A percentile compares a stretch with the other conserved stretches of the same genome.
Conservation (phyloP, 2,329 filamentous ascomycete genomes). For the Penicillium rolfsii region DNA sequence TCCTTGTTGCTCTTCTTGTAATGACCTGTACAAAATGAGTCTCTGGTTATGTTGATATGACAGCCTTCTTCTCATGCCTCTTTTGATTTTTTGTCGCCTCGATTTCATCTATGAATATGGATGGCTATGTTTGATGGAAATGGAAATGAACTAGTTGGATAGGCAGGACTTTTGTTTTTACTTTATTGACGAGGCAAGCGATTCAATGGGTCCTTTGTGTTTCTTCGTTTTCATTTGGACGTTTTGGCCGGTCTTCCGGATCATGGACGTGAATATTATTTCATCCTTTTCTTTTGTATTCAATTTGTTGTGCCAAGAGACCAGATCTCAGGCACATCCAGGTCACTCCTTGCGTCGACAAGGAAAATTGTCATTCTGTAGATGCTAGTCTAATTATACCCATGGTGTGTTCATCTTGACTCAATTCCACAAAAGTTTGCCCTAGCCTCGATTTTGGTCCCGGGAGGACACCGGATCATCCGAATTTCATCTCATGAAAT, state of each 20-base stretch:
- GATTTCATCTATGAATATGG: not conserved
- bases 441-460: not conserved
- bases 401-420: not conserved
- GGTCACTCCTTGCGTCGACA: not conserved
- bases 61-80: slow-evolving; percentile 17
- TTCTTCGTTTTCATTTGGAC: not conserved
- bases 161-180: slow-evolving; percentile 11
- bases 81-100: slow-evolving; percentile 6
- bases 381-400: not conserved
- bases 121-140: slow-evolving; percentile 7
- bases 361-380: not conserved
- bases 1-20: slow-evolving; percentile 2
- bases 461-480: not conserved
- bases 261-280: not conserved
- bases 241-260: not conserved
- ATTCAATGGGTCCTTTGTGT: slow-evolving; percentile 15
- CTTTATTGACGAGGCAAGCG: slow-evolving; percentile 19
- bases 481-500: not conserved
- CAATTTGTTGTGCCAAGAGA: not conserved
- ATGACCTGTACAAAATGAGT: slow-evolving; percentile 28
- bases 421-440: not conserved
- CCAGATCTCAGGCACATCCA: not conserved
- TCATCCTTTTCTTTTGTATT: not conserved
- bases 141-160: slow-evolving; percentile 10
- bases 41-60: slow-evolving; percentile 21